Evolutionary conservation across 768 basidiomycete species (phyloP), one percentile per base, ranked within the genome.

Genomic region (Lanmaoa rubissima): DNA sequence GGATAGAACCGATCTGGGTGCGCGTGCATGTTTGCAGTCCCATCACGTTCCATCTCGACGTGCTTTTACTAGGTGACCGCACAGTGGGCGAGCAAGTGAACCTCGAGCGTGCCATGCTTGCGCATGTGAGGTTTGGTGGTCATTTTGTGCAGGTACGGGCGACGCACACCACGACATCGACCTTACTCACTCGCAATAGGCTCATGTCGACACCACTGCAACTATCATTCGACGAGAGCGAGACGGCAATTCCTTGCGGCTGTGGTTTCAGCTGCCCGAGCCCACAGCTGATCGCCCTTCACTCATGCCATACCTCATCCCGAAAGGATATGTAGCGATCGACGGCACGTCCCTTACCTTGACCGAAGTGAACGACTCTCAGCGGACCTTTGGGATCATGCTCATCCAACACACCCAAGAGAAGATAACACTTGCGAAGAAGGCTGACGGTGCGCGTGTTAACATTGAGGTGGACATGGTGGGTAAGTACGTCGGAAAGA

Each of bases 381-480:
- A 77, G 57, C 70, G 83, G 39, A 82, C 75, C 42, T 96, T 98
- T 67, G 85, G 87, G 35, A 82, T 99, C 50, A 98, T 98, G 95
- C 83, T 99, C 61, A 95, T 99, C 73, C 84, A 84, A 64, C 95
- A 98, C 73, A 95, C 93, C 12, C 96, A 97, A 69, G 76, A 86
- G 65, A 93, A 87, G 73, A 87, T 98, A 55, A 88, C 91, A 2
- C 78, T 99, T 50, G 80, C 81, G 39, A 80, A 74, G 58, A 99
- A 98, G 72, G 61, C 64, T 3, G 70, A 89, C 1, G 95, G 94
- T 1, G 82, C 83, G 46, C 88, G 81, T 64, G 94, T 98, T 50
- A 99, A 99, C 67, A 82, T 99, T 57, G 97, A 99, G 76, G 94
- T 88, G 43, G 94, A 97, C 69, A 92, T 94, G 84, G 86, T 95